phyloP scores from a whole-genome alignment of 1,284 basidiomycete genomes.

The Heterobasidion occidentale region DNA sequence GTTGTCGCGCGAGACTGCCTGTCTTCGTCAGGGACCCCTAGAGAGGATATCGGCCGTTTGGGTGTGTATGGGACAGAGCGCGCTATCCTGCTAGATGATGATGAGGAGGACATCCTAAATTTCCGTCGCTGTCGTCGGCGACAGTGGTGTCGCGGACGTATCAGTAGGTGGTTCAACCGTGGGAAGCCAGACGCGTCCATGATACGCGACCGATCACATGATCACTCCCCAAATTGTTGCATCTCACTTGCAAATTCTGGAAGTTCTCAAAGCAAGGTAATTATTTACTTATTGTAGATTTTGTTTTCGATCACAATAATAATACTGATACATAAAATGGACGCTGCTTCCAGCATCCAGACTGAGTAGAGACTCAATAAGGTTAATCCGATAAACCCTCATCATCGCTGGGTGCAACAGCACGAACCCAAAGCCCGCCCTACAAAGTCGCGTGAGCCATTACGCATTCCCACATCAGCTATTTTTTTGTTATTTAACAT shows the following conservation, averaged over 20 bases:
- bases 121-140: not conserved
- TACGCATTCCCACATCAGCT: not conserved
- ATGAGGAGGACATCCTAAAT: not conserved
- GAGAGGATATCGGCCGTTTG: conserved; percentile 37
- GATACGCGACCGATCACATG: no score
- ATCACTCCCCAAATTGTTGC: no score
- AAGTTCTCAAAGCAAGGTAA: no score
- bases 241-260: no score
- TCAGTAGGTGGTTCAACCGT: no score
- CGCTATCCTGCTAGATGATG: conserved; percentile 4
- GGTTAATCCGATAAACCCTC: not conserved
- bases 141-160: not conserved
- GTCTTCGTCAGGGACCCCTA: conserved; percentile 12
- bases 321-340: no score
- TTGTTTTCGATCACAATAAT: no score
- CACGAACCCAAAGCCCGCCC: not conserved
- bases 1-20: conserved; percentile 22
- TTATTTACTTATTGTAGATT: no score
- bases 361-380: not conserved
- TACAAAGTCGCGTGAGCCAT: not conserved
- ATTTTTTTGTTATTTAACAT: not conserved
- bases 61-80: conserved; percentile 39
- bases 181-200: no score
- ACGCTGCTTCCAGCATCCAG: no score
- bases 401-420: not conserved